Evolutionary conservation across 2,329 filamentous ascomycete species (phyloP).

Genomic region (Botrytis fabae): DNA sequence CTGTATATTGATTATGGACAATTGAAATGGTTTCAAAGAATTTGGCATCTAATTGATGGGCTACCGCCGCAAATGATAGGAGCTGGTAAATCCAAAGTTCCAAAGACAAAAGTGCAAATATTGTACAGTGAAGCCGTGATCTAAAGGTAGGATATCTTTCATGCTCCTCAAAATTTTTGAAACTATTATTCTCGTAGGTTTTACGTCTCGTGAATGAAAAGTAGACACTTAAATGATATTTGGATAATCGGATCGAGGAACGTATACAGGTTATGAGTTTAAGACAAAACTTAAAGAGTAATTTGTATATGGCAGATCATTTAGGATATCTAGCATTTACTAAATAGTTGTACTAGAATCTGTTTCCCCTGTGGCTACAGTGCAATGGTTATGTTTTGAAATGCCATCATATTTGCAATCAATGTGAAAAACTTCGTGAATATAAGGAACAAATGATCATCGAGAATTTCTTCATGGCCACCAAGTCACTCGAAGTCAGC

Average conservation of each 20-base stretch:
- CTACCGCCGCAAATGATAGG: no score
- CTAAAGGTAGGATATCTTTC: neutral
- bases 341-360: neutral
- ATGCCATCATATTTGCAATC: no score
- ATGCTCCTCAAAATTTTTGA: neutral
- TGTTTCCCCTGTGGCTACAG: neutral
- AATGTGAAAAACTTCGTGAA: neutral
- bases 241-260: neutral
- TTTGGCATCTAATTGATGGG: no score
- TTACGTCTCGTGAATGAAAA: neutral
- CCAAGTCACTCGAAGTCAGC: no score
- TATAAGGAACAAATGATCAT: neutral
- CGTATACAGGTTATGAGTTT: neutral
- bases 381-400: neutral
- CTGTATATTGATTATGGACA: neutral
- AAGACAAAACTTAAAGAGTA: neutral
- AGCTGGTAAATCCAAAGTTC: no score
- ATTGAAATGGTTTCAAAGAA: neutral
- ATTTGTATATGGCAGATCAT: neutral
- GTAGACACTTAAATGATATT: fast-evolving
- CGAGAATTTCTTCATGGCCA: no score
- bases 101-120: neutral
- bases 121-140: neutral
- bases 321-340: neutral
- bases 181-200: neutral